These are phyloP conservation scores for Tillandsia fasciculata DNA, from an alignment of 176 grass and related monocot species.

Conservation along the genomic window DNA sequence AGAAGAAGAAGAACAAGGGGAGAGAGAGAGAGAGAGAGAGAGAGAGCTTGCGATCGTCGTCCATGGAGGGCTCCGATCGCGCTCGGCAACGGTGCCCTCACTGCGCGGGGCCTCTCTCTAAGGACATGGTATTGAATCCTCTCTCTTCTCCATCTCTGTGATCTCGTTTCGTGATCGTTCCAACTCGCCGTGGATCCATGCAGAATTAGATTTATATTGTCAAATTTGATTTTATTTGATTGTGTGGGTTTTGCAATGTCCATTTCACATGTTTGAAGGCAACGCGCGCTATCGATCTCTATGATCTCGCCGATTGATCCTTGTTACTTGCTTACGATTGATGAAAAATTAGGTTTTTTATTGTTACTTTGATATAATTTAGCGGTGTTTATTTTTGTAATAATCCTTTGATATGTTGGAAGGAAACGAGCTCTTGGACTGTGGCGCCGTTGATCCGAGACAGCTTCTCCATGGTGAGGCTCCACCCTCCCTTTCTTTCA, in stretches of 20 bases:
- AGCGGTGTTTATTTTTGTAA: not conserved
- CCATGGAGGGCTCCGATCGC: constrained; percentile 21
- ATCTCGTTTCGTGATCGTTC: not conserved
- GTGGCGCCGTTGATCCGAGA: constrained; percentile 57
- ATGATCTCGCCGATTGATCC: not conserved
- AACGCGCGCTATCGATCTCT: too few relatives aligned
- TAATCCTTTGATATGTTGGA: not conserved
- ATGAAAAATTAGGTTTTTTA: not conserved
- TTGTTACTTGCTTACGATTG: not conserved
- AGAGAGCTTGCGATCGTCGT: constrained; percentile 19
- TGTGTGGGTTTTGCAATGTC: not conserved
- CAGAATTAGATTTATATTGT: not conserved
- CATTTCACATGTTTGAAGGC: not conserved
- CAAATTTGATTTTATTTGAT: not conserved
- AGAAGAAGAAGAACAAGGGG: not conserved
- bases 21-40: not conserved
- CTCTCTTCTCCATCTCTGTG: not conserved
- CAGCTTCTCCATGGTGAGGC: constrained; percentile 77
- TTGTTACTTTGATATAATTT: not conserved
- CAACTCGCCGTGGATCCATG: too few relatives aligned
- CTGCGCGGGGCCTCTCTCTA: constrained; percentile 67
- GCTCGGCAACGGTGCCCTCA: constrained; percentile 31
- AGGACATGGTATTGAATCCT: constrained; percentile 55
- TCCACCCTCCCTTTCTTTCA: not conserved
- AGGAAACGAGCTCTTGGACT: constrained; percentile 79